Percentiles rank a stretch among this genome's conserved stretches.
Evolutionary conservation across 345 rosid species (phyloP).

Genomic region (Noccaea bulbosa): DNA sequence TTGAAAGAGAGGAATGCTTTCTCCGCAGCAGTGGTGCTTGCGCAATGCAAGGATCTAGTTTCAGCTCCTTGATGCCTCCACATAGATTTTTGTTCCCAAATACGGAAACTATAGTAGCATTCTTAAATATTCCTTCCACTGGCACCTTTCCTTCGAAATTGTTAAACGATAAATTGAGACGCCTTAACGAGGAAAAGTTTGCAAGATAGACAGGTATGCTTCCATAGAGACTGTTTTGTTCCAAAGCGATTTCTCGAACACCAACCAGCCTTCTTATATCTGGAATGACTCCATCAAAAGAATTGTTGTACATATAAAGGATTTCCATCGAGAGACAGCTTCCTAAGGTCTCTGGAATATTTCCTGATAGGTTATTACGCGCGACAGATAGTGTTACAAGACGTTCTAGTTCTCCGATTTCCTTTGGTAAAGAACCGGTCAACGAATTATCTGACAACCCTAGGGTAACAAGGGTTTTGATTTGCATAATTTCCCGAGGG

Average conservation of each 20-base stretch:
- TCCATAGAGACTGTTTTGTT: constrained; percentile 9
- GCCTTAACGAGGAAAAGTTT: neutral
- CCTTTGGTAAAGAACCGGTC: neutral
- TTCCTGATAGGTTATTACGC: neutral
- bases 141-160: neutral
- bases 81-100: too few species aligned
- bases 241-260: neutral
- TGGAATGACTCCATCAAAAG: constrained; percentile 19
- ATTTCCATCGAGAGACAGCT: neutral
- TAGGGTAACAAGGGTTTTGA: neutral
- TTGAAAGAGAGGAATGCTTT: neutral
- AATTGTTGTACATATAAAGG: constrained; percentile 1
- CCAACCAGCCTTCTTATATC: neutral
- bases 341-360: neutral
- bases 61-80: neutral
- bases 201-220: constrained; percentile 20
- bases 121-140: neutral
- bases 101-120: neutral
- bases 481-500: neutral
- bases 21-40: neutral
- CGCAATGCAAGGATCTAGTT: neutral
- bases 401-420: neutral
- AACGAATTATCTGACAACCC: neutral
- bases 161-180: constrained; percentile 12
- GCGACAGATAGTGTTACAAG: neutral